Percentiles rank a stretch among this genome's conserved stretches.
Conservation (phyloP, 306 rosid species). For the Hippophae tibetana region DNA sequence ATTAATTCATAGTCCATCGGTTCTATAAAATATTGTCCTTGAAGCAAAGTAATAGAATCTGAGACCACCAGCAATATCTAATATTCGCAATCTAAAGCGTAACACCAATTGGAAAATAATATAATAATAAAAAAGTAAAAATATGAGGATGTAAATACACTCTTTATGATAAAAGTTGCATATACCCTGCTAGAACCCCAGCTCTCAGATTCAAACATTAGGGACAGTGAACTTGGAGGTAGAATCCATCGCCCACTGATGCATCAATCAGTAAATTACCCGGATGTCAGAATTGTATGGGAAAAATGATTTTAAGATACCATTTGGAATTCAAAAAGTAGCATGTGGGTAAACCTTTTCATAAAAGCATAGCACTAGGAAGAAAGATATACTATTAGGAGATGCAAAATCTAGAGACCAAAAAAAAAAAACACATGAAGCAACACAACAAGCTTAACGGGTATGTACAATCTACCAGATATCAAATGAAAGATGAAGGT, state of each 20-base stretch:
- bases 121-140: background rate
- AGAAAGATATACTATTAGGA: constrained; percentile 1
- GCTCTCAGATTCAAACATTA: constrained; percentile 79
- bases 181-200: constrained; percentile 70
- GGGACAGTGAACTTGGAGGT: constrained; percentile 59
- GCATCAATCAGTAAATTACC: constrained; percentile 81
- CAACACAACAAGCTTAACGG: no score
- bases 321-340: constrained; percentile 29
- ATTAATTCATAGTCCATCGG: no score
- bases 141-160: background rate
- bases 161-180: constrained; percentile 14
- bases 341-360: constrained; percentile 21
- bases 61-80: background rate
- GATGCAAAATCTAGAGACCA: background rate
- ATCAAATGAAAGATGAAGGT: no score
- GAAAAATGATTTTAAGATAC: constrained; percentile 52
- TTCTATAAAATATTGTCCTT: no score
- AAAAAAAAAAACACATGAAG: no score
- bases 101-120: background rate
- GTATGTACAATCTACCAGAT: no score
- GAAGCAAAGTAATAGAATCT: no score
- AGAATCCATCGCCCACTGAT: constrained; percentile 93
- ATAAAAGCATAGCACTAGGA: constrained; percentile 18
- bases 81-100: background rate
- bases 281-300: constrained; percentile 76